Evolutionary conservation across 495 filamentous ascomycete species (phyloP).

Genomic region (Aspergillus steynii): DNA sequence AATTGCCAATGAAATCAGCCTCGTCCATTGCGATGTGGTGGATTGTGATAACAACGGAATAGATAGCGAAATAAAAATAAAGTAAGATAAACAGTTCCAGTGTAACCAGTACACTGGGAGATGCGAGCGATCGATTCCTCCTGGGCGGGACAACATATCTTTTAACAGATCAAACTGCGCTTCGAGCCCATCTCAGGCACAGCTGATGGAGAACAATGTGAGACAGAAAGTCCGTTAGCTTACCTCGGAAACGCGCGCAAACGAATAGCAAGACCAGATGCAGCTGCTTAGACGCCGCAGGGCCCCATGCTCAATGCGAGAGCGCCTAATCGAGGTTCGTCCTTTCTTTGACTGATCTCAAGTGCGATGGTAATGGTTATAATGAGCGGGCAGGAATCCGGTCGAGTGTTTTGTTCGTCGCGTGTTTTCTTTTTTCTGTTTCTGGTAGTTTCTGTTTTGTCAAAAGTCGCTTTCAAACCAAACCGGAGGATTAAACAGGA

Average conservation of each 20-base stretch:
- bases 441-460: neutral
- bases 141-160: neutral
- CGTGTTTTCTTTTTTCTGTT: neutral
- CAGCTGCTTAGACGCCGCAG: conserved; percentile 29
- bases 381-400: neutral
- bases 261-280: conserved; percentile 24
- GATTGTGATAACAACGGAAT: neutral
- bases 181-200: neutral
- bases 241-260: conserved; percentile 37
- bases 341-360: conserved; percentile 10
- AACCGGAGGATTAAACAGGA: neutral
- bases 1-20: conserved; percentile 18
- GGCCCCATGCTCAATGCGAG: conserved; percentile 34
- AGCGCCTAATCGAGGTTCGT: conserved; percentile 22
- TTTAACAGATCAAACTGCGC: neutral
- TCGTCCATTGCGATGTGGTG: conserved; percentile 9
- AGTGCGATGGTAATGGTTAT: neutral
- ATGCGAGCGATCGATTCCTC: neutral
- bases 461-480: conserved; percentile 6
- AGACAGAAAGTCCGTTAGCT: conserved; percentile 18
- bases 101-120: conserved; percentile 6
- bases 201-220: conserved; percentile 1
- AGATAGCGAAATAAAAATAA: neutral
- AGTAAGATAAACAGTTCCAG: neutral
- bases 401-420: conserved; percentile 5